Conservation (phyloP, 331 rosid genomes). For the Malus hybrid region DNA sequence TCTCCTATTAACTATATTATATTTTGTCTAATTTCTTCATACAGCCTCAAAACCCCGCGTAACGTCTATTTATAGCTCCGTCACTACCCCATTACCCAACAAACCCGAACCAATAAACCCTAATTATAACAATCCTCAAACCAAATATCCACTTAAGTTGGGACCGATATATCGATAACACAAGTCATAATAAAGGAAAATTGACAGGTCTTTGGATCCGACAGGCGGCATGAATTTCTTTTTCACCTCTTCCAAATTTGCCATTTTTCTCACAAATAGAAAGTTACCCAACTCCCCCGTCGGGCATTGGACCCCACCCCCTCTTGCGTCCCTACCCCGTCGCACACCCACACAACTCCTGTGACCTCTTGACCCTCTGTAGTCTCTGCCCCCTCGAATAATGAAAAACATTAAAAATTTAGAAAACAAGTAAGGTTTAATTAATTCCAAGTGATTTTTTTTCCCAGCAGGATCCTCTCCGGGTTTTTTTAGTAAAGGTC, state of each 20-base stretch:
- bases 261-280: too few species aligned
- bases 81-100: neutral
- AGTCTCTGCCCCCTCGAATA: neutral
- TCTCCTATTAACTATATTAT: too few species aligned
- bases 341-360: slow-evolving; percentile 15
- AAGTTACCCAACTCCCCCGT: neutral
- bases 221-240: too few species aligned
- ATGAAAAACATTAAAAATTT: neutral
- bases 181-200: neutral
- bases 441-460: neutral
- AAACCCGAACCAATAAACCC: neutral
- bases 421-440: too few species aligned
- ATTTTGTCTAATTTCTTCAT: too few species aligned
- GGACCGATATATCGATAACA: neutral
- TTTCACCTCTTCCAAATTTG: too few species aligned
- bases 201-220: neutral
- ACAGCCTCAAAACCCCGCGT: too few species aligned
- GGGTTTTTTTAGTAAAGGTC: too few species aligned
- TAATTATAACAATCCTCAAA: neutral
- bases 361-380: neutral
- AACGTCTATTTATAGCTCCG: too few species aligned
- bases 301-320: neutral
- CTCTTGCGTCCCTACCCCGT: neutral
- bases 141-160: neutral
- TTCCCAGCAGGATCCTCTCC: too few species aligned